These are phyloP conservation scores for Amanita brunnescens DNA, from an alignment of 768 basidiomycete species.

Conservation along the genomic window DNA sequence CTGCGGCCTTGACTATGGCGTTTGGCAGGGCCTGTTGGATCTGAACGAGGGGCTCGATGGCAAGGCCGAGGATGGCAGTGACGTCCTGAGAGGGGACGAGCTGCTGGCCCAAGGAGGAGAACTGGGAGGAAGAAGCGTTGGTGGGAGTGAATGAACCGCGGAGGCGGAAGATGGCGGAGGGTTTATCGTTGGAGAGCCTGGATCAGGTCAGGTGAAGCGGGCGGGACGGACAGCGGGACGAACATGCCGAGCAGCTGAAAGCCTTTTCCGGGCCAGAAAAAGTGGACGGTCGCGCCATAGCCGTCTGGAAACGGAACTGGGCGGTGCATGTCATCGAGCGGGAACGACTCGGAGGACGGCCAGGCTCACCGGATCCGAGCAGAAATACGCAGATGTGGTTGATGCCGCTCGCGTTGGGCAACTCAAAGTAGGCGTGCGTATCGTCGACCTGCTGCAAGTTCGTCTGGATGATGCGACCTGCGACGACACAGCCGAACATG, in stretches of 20 bases:
- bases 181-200: conserved; percentile 87
- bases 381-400: conserved; percentile 86
- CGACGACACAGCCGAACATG: conserved; percentile 79
- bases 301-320: conserved; percentile 75
- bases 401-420: conserved; percentile 60
- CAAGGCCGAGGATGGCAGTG: conserved; percentile 69
- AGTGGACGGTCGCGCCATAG: conserved; percentile 77
- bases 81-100: conserved; percentile 36
- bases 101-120: conserved; percentile 24
- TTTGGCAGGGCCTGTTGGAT: conserved; percentile 44
- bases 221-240: conserved; percentile 18
- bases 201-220: background rate
- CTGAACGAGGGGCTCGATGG: conserved; percentile 64
- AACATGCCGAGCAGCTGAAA: conserved; percentile 83
- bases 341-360: background rate
- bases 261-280: conserved; percentile 81
- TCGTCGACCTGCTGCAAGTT: conserved; percentile 76
- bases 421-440: conserved; percentile 73
- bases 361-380: conserved; percentile 56
- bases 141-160: conserved; percentile 49
- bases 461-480: conserved; percentile 71
- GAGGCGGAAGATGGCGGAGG: conserved; percentile 81
- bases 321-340: background rate
- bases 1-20: conserved; percentile 14
- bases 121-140: conserved; percentile 26